These are phyloP conservation scores for Stromatinia cepivora DNA, from an alignment of 2,329 filamentous ascomycete genomes.

Conservation along the genomic window DNA sequence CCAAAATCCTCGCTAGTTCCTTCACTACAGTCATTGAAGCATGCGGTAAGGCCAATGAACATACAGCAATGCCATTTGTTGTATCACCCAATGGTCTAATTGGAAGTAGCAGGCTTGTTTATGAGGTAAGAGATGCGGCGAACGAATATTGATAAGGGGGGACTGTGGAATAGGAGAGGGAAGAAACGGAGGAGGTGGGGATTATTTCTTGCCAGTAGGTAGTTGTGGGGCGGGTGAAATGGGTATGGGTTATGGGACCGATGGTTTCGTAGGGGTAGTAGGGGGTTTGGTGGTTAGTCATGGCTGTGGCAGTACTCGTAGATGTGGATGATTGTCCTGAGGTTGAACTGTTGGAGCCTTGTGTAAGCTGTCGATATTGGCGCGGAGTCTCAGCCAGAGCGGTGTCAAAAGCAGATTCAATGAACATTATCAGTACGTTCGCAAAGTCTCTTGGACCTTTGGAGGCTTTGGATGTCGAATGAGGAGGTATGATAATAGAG, in stretches of 20 bases:
- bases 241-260: not conserved
- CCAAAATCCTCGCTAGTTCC: slow-evolving; percentile 9
- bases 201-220: slow-evolving; percentile 16
- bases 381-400: not conserved
- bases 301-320: not conserved
- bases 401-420: not conserved
- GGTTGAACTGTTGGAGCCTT: not conserved
- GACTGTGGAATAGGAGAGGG: slow-evolving; percentile 4
- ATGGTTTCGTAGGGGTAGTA: not conserved
- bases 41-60: slow-evolving; percentile 7
- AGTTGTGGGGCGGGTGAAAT: slow-evolving; percentile 9
- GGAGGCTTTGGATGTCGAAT: not conserved
- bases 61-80: not conserved
- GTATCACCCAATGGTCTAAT: not conserved
- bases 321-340: too few species aligned
- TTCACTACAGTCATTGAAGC: slow-evolving; percentile 11
- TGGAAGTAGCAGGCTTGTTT: slow-evolving; percentile 6
- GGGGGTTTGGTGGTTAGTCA: not conserved
- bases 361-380: not conserved
- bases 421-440: not conserved
- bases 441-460: not conserved
- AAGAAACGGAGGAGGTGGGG: not conserved
- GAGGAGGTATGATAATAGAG: not conserved
- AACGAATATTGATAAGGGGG: slow-evolving; percentile 7
- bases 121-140: not conserved